phyloP scores from a whole-genome alignment of 2,329 filamentous ascomycete species.

The Curvularia lunata region DNA sequence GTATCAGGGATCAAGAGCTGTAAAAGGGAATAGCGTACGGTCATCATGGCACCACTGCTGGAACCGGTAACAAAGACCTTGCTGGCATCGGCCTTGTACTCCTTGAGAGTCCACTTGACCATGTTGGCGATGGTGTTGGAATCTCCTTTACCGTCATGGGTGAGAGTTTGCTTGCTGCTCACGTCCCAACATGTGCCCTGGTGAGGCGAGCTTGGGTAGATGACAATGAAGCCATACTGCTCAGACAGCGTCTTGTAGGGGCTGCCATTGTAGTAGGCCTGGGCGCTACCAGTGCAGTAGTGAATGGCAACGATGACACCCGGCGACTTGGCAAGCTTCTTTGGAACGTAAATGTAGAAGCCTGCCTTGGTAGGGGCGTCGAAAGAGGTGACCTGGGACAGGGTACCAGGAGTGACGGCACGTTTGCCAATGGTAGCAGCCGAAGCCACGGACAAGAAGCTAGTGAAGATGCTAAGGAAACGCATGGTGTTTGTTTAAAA shows the following conservation, averaged over 20 bases:
- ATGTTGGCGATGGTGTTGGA: constrained; percentile 65
- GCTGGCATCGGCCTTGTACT: constrained; percentile 59
- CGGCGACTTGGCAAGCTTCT: constrained; percentile 54
- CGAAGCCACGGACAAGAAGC: constrained; percentile 29
- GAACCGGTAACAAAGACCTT: constrained; percentile 63
- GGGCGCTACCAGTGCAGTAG: constrained; percentile 64
- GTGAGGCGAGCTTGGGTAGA: constrained; percentile 63
- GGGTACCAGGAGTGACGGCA: constrained; percentile 35
- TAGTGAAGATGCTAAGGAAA: constrained; percentile 28
- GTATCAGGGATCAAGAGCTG: no score
- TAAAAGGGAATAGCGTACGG: constrained; percentile 35
- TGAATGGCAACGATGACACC: constrained; percentile 62
- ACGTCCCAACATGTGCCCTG: constrained; percentile 66
- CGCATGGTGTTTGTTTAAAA: constrained; percentile 27
- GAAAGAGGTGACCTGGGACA: constrained; percentile 52
- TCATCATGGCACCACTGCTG: constrained; percentile 64
- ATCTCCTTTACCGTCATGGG: constrained; percentile 64
- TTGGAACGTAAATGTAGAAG: constrained; percentile 61
- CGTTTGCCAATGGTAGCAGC: constrained; percentile 34
- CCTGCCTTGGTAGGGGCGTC: constrained; percentile 54
- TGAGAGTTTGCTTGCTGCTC: constrained; percentile 60
- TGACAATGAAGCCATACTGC: constrained; percentile 65
- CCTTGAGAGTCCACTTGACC: constrained; percentile 60
- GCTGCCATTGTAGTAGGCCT: constrained; percentile 56
- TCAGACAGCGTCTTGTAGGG: constrained; percentile 63